Conservation (phyloP, 768 basidiomycete genomes). For the Leccinum disarticulatum region DNA sequence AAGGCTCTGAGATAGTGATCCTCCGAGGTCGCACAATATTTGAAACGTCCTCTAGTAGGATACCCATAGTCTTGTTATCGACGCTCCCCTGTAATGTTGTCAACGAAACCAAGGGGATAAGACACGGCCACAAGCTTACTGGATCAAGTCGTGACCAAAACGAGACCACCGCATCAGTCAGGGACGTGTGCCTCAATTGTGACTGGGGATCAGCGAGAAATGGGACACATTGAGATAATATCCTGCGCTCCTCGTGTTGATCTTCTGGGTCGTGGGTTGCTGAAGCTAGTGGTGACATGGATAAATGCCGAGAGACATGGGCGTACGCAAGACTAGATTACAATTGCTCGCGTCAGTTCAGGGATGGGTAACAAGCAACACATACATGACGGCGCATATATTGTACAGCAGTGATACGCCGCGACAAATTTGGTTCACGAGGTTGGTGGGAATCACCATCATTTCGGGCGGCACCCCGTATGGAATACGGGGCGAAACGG, state of each 20-base stretch:
- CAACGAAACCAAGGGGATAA: slow-evolving; percentile 2
- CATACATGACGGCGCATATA: slow-evolving; percentile 65
- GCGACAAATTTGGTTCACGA: slow-evolving; percentile 40
- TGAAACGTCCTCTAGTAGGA: slow-evolving; percentile 58
- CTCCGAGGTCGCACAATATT: slow-evolving; percentile 49
- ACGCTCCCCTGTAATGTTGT: slow-evolving; percentile 32
- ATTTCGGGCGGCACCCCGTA: slow-evolving; percentile 43
- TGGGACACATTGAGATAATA: slow-evolving; percentile 56
- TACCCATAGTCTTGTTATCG: slow-evolving; percentile 42
- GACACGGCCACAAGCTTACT: slow-evolving; percentile 17
- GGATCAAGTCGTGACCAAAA: slow-evolving; percentile 63
- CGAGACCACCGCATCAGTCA: slow-evolving; percentile 56
- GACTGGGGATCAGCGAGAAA: slow-evolving; percentile 65
- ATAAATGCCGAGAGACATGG: slow-evolving; percentile 62
- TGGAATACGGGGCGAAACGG: slow-evolving; percentile 6
- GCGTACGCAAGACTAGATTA: slow-evolving; percentile 62
- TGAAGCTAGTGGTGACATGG: slow-evolving; percentile 54
- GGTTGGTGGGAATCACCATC: slow-evolving; percentile 46
- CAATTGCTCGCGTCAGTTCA: background rate
- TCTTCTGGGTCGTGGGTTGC: slow-evolving; percentile 43
- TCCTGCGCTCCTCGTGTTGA: slow-evolving; percentile 42
- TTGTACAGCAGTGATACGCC: slow-evolving; percentile 63
- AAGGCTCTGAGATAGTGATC: slow-evolving; percentile 16
- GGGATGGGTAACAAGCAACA: slow-evolving; percentile 7
- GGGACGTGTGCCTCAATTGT: slow-evolving; percentile 46